Evolutionary conservation across 805 yeast species (phyloP).

Genomic region (Spathaspora arborariae): DNA sequence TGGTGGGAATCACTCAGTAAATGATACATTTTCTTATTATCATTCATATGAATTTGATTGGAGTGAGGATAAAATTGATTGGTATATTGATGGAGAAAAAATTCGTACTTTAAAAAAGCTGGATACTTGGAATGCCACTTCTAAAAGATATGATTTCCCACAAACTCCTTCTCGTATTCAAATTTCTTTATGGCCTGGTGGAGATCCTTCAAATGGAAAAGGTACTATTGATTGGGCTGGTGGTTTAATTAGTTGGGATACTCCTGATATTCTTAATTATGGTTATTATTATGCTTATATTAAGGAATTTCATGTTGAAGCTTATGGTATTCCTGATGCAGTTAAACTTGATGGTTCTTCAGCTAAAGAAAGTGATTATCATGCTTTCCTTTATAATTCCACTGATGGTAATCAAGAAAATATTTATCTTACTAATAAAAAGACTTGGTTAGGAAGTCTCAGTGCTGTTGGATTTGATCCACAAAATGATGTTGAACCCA

Average conservation of each 20-base stretch:
- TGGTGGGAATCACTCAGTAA: constrained; percentile 38
- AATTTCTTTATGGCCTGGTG: constrained; percentile 78
- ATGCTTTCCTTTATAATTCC: constrained; percentile 43
- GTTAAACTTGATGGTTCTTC: constrained; percentile 41
- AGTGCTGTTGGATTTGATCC: constrained; percentile 68
- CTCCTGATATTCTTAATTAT: constrained; percentile 62
- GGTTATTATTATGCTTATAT: constrained; percentile 81
- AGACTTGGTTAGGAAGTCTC: constrained; percentile 54
- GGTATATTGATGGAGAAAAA: constrained; percentile 68
- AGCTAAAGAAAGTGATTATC: constrained; percentile 48
- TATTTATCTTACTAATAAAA: constrained; percentile 60
- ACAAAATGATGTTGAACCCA: constrained; percentile 22
- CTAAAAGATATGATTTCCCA: constrained; percentile 54
- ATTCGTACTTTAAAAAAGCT: constrained; percentile 62
- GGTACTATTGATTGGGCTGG: constrained; percentile 87
- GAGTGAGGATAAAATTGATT: constrained; percentile 64
- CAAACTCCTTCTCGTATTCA: constrained; percentile 75
- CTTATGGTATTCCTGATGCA: constrained; percentile 70
- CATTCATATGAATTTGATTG: constrained; percentile 81
- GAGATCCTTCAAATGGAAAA: constrained; percentile 45
- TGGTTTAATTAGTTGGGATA: constrained; percentile 81
- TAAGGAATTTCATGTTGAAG: constrained; percentile 54
- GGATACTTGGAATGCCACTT: constrained; percentile 62
- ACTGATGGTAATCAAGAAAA: constrained; percentile 33
- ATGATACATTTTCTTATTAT: constrained; percentile 60